These are phyloP conservation scores for Aspergillus transmontanensis DNA, from an alignment of 2,329 filamentous ascomycete species.

Conservation along the genomic window DNA sequence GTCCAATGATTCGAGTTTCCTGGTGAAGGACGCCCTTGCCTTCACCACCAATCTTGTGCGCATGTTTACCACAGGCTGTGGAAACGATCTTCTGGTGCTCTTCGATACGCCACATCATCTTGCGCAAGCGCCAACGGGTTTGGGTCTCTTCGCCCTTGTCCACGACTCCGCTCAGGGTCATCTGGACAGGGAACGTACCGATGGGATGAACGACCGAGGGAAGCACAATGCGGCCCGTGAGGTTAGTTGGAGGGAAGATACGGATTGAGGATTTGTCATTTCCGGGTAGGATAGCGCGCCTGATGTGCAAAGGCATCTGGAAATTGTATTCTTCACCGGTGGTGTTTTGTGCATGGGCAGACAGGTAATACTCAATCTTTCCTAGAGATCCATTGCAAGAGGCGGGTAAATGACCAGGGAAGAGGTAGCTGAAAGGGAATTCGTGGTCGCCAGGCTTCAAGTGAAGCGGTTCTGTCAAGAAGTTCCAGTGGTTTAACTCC, in stretches of 20 bases:
- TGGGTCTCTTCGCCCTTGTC: constrained; percentile 69
- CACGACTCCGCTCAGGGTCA: constrained; percentile 84
- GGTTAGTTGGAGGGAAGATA: constrained; percentile 94
- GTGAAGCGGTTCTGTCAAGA: constrained; percentile 60
- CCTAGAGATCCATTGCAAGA: constrained; percentile 74
- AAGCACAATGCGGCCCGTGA: constrained; percentile 82
- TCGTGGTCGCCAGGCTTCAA: constrained; percentile 63
- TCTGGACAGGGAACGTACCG: constrained; percentile 74
- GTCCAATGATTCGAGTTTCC: constrained; percentile 75
- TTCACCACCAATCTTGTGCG: constrained; percentile 63
- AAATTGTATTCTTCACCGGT: constrained; percentile 66
- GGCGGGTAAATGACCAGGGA: constrained; percentile 83
- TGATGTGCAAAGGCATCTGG: constrained; percentile 69
- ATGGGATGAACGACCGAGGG: constrained; percentile 84
- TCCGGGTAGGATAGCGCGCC: constrained; percentile 77
- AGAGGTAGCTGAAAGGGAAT: constrained; percentile 86
- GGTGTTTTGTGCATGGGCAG: constrained; percentile 64
- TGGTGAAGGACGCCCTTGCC: constrained; percentile 73
- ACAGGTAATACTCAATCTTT: constrained; percentile 76
- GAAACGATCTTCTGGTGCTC: constrained; percentile 80
- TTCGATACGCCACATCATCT: constrained; percentile 90
- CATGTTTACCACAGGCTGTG: constrained; percentile 77
- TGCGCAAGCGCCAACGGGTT: constrained; percentile 86
- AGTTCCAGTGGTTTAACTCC: constrained; percentile 77
- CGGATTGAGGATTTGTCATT: constrained; percentile 85